phyloP scores from a whole-genome alignment of 2,329 filamentous ascomycete species.

The Lasiodiplodia sp. region DNA sequence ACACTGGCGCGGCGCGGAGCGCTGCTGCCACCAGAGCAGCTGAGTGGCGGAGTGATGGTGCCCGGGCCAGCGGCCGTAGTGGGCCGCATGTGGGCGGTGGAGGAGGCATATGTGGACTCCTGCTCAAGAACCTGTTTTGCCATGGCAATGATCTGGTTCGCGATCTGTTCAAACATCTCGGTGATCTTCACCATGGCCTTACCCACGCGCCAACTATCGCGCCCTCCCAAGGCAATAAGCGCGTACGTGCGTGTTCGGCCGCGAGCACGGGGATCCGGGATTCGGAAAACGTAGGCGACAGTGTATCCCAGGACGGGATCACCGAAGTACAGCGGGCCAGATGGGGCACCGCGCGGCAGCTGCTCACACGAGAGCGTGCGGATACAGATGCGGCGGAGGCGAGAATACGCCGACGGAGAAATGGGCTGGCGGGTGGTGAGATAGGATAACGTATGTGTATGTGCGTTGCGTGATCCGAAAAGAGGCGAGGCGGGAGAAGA shows the following conservation, averaged over 20 bases:
- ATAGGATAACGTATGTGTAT: slow-evolving; percentile 65
- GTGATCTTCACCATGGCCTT: slow-evolving; percentile 50
- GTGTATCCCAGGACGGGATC: slow-evolving; percentile 64
- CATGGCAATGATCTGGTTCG: slow-evolving; percentile 57
- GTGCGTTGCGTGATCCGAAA: slow-evolving; percentile 51
- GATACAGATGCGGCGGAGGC: slow-evolving; percentile 64
- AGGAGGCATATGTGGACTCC: slow-evolving; percentile 40
- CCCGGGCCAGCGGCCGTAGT: slow-evolving; percentile 36
- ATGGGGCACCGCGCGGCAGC: slow-evolving; percentile 62
- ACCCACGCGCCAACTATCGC: slow-evolving; percentile 60
- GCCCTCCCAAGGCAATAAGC: slow-evolving; percentile 63
- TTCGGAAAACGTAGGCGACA: slow-evolving; percentile 66
- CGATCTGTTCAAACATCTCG: slow-evolving; percentile 60
- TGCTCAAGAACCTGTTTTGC: slow-evolving; percentile 49
- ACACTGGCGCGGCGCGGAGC: slow-evolving; percentile 33
- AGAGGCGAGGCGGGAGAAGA: slow-evolving; percentile 51
- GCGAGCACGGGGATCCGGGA: slow-evolving; percentile 65
- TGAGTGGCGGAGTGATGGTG: slow-evolving; percentile 41
- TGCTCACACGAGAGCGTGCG: slow-evolving; percentile 65
- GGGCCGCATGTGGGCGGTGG: slow-evolving; percentile 36
- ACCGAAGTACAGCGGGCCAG: slow-evolving; percentile 66
- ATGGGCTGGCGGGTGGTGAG: slow-evolving; percentile 64
- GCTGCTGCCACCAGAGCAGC: slow-evolving; percentile 31
- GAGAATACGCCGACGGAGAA: slow-evolving; percentile 61
- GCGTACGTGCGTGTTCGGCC: slow-evolving; percentile 65